phyloP scores from a whole-genome alignment of 2,329 filamentous ascomycete genomes.

The Corynespora cassiicola region DNA sequence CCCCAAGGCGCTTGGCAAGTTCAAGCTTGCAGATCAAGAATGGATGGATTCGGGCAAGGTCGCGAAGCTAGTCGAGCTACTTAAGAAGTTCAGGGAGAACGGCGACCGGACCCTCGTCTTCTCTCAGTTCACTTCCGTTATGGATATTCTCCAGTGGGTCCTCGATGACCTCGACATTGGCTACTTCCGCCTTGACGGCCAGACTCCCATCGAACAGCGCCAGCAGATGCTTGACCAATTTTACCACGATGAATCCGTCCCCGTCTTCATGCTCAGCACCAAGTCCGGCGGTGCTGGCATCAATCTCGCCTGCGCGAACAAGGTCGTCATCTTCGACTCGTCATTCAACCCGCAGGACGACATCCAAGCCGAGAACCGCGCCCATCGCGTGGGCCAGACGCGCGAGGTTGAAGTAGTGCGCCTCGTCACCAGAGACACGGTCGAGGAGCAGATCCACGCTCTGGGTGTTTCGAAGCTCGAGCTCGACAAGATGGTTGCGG shows the following conservation, averaged over 20 bases:
- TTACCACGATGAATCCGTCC: conserved; percentile 75
- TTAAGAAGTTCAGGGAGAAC: conserved; percentile 74
- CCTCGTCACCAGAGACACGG: conserved; percentile 79
- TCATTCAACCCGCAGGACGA: conserved; percentile 99
- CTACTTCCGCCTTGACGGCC: conserved; percentile 87
- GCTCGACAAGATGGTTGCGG: conserved; percentile 77
- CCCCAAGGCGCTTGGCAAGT: conserved; percentile 59
- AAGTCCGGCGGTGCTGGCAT: conserved; percentile 96
- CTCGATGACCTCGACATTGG: conserved; percentile 74
- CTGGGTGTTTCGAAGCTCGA: conserved; percentile 93
- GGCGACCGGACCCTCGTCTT: conserved; percentile 91
- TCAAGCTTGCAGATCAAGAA: conserved; percentile 64
- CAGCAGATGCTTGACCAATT: conserved; percentile 91
- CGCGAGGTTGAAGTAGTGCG: conserved; percentile 89
- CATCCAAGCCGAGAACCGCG: conserved; percentile 96
- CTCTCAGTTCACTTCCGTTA: conserved; percentile 88
- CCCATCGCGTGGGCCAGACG: conserved; percentile 91
- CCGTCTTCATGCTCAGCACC: conserved; percentile 91
- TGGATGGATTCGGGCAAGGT: conserved; percentile 86
- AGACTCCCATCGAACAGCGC: conserved; percentile 79
- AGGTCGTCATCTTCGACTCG: conserved; percentile 95
- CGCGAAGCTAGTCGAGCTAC: conserved; percentile 76
- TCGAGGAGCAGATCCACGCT: conserved; percentile 92
- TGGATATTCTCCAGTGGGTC: conserved; percentile 87
- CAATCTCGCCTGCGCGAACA: conserved; percentile 94